Evolutionary conservation across 2,329 filamentous ascomycete genomes (phyloP).

Genomic region (Exophiala viscosa): DNA sequence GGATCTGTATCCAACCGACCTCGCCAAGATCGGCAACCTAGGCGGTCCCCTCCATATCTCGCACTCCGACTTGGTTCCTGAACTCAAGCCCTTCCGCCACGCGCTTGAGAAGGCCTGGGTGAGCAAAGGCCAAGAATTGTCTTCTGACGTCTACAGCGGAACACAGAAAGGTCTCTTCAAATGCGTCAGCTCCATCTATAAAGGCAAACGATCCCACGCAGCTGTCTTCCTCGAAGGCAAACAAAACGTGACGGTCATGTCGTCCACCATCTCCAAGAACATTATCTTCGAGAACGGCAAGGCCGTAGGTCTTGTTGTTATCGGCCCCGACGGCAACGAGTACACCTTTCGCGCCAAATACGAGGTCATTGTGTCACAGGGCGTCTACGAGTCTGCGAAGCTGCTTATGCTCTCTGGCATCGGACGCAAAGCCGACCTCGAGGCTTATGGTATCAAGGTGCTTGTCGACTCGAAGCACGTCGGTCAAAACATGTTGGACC

Average conservation of each 20-base stretch:
- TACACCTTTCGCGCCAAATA: constrained; percentile 46
- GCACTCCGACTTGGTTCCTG: constrained; percentile 53
- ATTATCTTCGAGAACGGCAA: constrained; percentile 51
- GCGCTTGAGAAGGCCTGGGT: constrained; percentile 49
- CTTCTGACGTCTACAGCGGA: constrained; percentile 56
- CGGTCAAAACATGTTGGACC: constrained; percentile 62
- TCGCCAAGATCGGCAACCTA: constrained; percentile 49
- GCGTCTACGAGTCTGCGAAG: constrained; percentile 62
- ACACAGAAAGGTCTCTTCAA: constrained; percentile 53
- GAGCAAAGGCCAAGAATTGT: constrained; percentile 49
- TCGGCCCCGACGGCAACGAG: constrained; percentile 41
- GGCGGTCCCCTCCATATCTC: constrained; percentile 53
- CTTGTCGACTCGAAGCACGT: constrained; percentile 59
- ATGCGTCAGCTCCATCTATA: constrained; percentile 56
- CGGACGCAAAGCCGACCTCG: constrained; percentile 53
- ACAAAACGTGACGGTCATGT: constrained; percentile 53
- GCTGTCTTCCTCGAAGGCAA: constrained; percentile 52
- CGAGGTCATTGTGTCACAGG: constrained; percentile 50
- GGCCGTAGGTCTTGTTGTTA: constrained; percentile 47
- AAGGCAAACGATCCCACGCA: constrained; percentile 53
- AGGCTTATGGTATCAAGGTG: constrained; percentile 50
- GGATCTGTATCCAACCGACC: constrained; percentile 42
- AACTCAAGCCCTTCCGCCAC: constrained; percentile 48
- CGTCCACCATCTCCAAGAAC: constrained; percentile 49
- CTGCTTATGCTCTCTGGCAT: constrained; percentile 62